Conservation (phyloP, 345 rosid species). For the Isatis tinctoria region DNA sequence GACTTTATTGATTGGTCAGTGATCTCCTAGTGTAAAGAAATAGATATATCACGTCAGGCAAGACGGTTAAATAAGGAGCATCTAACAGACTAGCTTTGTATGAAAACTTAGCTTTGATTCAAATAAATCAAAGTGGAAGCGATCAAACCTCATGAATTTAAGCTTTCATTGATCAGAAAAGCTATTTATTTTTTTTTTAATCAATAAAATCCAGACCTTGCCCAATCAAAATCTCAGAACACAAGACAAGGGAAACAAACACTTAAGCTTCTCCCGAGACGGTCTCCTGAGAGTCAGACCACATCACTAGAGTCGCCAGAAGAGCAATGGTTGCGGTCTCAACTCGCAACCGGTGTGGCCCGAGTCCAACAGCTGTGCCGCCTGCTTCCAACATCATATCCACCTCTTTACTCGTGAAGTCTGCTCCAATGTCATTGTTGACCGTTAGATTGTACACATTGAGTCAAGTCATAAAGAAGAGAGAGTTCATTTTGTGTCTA, state of each 20-base stretch:
- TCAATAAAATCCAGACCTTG: neutral
- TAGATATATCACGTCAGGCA: no score
- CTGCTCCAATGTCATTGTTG: conserved; percentile 1
- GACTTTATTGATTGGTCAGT: no score
- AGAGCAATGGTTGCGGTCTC: conserved; percentile 92
- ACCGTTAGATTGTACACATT: neutral
- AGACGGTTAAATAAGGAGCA: neutral
- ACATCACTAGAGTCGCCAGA: conserved; percentile 71
- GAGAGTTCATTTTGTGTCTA: neutral
- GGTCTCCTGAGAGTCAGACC: conserved; percentile 61
- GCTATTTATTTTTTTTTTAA: neutral
- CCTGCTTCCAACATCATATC: conserved; percentile 58
- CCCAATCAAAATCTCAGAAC: neutral
- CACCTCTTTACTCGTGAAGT: conserved; percentile 49
- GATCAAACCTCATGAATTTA: neutral
- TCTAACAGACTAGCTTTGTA: neutral
- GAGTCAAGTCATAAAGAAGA: neutral
- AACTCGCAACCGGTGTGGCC: conserved; percentile 74
- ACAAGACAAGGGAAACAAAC: neutral
- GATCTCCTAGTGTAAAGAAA: no score
- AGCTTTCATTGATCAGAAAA: neutral
- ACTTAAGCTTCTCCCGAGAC: neutral
- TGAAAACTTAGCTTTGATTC: neutral
- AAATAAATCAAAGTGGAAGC: neutral
- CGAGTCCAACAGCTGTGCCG: conserved; percentile 72